Percentiles rank a stretch among this genome's conserved stretches.
Evolutionary conservation across 129 eudicot genomes (phyloP).

Genomic region (Artemisia annua): DNA sequence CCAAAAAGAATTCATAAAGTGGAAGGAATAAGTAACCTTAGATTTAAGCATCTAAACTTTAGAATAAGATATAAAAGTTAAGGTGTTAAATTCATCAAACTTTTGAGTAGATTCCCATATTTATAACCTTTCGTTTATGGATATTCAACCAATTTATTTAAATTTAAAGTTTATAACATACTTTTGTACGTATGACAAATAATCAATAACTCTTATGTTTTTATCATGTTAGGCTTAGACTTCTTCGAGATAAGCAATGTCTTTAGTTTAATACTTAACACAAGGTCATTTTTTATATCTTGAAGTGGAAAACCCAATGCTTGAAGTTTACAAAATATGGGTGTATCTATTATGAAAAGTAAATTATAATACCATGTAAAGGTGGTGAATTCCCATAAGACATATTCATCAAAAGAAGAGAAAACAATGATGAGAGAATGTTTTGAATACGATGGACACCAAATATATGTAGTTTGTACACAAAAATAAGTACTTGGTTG

Average conservation of each 20-base stretch:
- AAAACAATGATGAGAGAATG: constrained; percentile 42
- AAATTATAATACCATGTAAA: constrained; percentile 15
- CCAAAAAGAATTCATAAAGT: constrained; percentile 38
- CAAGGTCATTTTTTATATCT: no score
- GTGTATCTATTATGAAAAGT: not conserved
- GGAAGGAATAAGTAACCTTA: constrained; percentile 19
- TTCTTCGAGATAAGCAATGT: no score
- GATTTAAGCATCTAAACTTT: constrained; percentile 36
- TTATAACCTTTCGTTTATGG: not conserved
- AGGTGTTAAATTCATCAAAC: constrained; percentile 30
- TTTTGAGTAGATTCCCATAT: constrained; percentile 18
- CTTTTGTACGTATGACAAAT: not conserved
- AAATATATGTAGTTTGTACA: constrained; percentile 21
- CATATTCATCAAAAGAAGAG: constrained; percentile 39
- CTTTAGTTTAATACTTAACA: no score
- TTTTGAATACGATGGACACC: constrained; percentile 28
- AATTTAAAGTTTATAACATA: not conserved
- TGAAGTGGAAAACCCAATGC: no score
- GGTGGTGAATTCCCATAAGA: constrained; percentile 19
- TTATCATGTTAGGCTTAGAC: not conserved
- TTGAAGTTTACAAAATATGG: no score
- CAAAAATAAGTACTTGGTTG: constrained; percentile 7
- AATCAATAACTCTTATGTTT: not conserved
- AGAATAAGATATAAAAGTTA: constrained; percentile 31
- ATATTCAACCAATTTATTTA: constrained; percentile 15